These are phyloP conservation scores for Nitzschia sp. DNA, from an alignment of 108 stramenopile genomes.

Conservation along the genomic window DNA sequence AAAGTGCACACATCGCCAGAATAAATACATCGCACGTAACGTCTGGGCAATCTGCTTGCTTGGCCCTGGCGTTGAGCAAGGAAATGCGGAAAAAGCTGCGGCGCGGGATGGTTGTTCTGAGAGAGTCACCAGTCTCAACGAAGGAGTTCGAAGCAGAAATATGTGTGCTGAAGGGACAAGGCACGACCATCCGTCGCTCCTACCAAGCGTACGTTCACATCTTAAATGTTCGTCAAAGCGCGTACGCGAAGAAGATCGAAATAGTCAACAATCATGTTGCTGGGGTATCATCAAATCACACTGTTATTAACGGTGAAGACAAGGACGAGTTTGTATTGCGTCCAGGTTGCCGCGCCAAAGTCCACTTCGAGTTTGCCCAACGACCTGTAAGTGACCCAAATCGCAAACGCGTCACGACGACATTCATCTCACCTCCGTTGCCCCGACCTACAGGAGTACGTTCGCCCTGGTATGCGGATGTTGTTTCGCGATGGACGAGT, in stretches of 20 bases:
- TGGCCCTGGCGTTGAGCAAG: conserved; percentile 79
- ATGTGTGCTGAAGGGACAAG: conserved; percentile 86
- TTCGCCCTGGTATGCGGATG: conserved; percentile 88
- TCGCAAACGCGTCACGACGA: not conserved
- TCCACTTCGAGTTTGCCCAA: conserved; percentile 82
- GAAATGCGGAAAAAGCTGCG: conserved; percentile 77
- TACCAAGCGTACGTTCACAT: conserved; percentile 90
- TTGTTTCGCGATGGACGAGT: conserved; percentile 86
- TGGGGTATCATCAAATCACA: conserved; percentile 61
- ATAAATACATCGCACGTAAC: conserved; percentile 78
- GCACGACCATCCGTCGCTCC: conserved; percentile 77
- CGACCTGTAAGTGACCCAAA: conserved; percentile 57
- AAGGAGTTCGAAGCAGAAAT: conserved; percentile 89
- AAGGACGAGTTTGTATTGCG: conserved; percentile 67
- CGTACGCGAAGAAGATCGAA: conserved; percentile 76
- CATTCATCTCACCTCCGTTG: conserved; percentile 2
- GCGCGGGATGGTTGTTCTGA: conserved; percentile 83
- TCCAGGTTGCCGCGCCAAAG: conserved; percentile 81
- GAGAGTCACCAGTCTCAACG: conserved; percentile 69
- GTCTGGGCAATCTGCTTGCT: conserved; percentile 82
- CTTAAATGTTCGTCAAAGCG: conserved; percentile 84
- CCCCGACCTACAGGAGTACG: conserved; percentile 54
- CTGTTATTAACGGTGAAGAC: conserved; percentile 54
- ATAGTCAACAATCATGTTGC: conserved; percentile 69
- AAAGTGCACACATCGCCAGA: conserved; percentile 84